Percentiles rank a stretch among this genome's conserved stretches.
phyloP scores from a whole-genome alignment of 495 filamentous ascomycete genomes.

The Neurospora sp. region DNA sequence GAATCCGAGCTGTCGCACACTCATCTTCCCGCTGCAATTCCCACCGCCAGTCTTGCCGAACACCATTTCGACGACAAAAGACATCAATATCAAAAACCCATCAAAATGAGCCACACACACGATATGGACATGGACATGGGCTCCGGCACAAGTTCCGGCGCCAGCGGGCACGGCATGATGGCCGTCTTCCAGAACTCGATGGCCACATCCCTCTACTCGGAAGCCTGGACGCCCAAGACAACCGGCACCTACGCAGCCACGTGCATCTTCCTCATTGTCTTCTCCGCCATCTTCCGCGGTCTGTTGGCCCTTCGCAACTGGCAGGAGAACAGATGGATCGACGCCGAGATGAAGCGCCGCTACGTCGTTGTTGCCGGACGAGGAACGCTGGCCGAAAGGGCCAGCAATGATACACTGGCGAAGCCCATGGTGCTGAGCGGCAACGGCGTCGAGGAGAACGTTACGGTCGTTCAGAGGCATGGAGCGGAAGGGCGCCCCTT shows the following conservation, averaged over 20 bases:
- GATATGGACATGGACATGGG: neutral
- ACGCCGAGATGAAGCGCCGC: slow-evolving; percentile 55
- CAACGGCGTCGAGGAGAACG: slow-evolving; percentile 65
- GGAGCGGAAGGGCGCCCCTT: slow-evolving; percentile 49
- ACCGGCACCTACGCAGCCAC: slow-evolving; percentile 68
- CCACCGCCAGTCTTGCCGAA: neutral
- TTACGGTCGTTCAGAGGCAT: slow-evolving; percentile 52
- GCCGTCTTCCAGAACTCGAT: slow-evolving; percentile 55
- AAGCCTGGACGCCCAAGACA: slow-evolving; percentile 58
- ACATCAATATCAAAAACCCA: too few relatives aligned
- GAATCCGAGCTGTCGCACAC: neutral
- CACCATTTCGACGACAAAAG: neutral
- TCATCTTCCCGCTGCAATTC: neutral
- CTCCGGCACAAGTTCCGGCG: slow-evolving; percentile 4
- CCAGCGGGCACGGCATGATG: slow-evolving; percentile 32
- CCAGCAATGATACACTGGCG: slow-evolving; percentile 39
- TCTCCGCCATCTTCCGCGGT: slow-evolving; percentile 56
- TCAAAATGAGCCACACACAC: slow-evolving; percentile 8
- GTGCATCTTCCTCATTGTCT: slow-evolving; percentile 75
- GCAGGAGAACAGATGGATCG: slow-evolving; percentile 45
- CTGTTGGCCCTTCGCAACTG: slow-evolving; percentile 55
- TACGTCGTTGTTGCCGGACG: slow-evolving; percentile 67
- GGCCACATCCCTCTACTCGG: slow-evolving; percentile 63
- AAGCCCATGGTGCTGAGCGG: slow-evolving; percentile 51
- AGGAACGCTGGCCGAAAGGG: slow-evolving; percentile 42